These are phyloP conservation scores for Thalassiosira ordinaria DNA, from an alignment of 352 stramenopile genomes.

Conservation along the genomic window DNA sequence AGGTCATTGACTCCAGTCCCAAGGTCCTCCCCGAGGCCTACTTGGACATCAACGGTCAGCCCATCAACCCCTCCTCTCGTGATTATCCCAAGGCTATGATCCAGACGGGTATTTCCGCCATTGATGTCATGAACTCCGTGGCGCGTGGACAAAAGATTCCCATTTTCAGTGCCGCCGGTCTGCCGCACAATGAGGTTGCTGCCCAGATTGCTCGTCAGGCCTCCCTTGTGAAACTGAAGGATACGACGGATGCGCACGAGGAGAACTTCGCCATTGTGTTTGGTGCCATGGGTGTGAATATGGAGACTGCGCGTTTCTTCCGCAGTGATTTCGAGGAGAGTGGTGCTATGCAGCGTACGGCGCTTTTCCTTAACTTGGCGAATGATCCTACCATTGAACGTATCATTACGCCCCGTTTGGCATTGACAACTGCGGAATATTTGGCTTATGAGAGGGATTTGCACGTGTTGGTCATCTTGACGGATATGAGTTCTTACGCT, in stretches of 20 bases:
- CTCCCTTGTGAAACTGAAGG: slow-evolving; percentile 98
- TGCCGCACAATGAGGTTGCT: slow-evolving; percentile 99
- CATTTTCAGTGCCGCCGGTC: slow-evolving; percentile 97
- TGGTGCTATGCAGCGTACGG: slow-evolving; percentile 98
- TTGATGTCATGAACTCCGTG: slow-evolving; percentile 99
- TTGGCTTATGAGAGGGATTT: slow-evolving; percentile 99
- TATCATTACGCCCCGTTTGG: slow-evolving; percentile 98
- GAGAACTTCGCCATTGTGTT: slow-evolving; percentile 99
- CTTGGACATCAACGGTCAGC: slow-evolving; percentile 98
- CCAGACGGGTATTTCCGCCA: slow-evolving; percentile 99
- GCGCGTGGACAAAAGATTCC: slow-evolving; percentile 99
- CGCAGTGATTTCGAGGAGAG: slow-evolving; percentile 97
- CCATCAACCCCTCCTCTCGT: slow-evolving; percentile 98
- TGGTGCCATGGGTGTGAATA: slow-evolving; percentile 99
- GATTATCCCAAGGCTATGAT: slow-evolving; percentile 99
- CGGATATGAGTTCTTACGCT: slow-evolving; percentile 99
- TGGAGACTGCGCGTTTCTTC: slow-evolving; percentile 95
- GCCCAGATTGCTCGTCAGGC: slow-evolving; percentile 99
- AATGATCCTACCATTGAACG: slow-evolving; percentile 99
- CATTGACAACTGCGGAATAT: slow-evolving; percentile 98
- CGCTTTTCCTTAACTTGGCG: slow-evolving; percentile 98
- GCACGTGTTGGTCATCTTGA: slow-evolving; percentile 99
- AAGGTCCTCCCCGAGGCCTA: slow-evolving; percentile 98
- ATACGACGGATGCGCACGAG: slow-evolving; percentile 97
- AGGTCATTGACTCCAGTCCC: slow-evolving; percentile 96